Percentiles rank a stretch among this genome's conserved stretches.
Conservation (phyloP, 352 stramenopile species). For the Lagenidium sp. region DNA sequence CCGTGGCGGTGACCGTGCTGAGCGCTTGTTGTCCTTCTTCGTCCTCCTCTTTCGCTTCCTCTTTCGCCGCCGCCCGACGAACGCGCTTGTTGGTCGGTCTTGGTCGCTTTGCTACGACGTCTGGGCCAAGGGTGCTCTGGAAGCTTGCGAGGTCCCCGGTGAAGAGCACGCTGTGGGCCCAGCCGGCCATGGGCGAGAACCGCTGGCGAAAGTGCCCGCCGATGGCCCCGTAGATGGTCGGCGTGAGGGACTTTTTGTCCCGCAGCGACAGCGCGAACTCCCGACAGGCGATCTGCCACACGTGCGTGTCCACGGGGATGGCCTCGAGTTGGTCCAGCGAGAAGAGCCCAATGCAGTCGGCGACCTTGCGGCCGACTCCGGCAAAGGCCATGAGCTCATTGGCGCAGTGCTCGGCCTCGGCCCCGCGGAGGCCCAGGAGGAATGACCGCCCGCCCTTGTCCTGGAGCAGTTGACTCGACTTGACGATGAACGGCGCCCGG, state of each 20-base stretch:
- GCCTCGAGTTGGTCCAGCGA: conserved; percentile 77
- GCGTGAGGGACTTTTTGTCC: conserved; percentile 49
- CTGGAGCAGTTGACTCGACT: conserved; percentile 11
- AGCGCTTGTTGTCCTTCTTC: not conserved
- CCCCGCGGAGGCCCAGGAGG: conserved; percentile 8
- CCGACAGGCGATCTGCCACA: conserved; percentile 87
- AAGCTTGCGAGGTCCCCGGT: conserved; percentile 16
- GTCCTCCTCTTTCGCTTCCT: not conserved
- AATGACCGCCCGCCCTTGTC: conserved; percentile 11
- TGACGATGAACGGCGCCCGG: conserved; percentile 44
- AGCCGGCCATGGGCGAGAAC: conserved; percentile 84
- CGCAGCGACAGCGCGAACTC: conserved; percentile 33
- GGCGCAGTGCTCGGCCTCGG: conserved; percentile 8
- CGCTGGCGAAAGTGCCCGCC: conserved; percentile 84
- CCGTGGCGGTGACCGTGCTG: no score
- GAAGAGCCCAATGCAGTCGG: conserved; percentile 94
- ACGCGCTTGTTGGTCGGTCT: no score
- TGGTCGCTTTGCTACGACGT: not conserved
- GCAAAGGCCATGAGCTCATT: conserved; percentile 21
- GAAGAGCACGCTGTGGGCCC: conserved; percentile 57
- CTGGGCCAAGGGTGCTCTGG: conserved; percentile 6
- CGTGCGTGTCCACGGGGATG: conserved; percentile 93
- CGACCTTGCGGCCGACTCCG: conserved; percentile 89
- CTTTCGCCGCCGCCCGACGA: not conserved
- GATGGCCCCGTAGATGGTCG: conserved; percentile 68